These are phyloP conservation scores for Diaporthe velutina DNA, from an alignment of 2,329 filamentous ascomycete genomes.

Conservation along the genomic window DNA sequence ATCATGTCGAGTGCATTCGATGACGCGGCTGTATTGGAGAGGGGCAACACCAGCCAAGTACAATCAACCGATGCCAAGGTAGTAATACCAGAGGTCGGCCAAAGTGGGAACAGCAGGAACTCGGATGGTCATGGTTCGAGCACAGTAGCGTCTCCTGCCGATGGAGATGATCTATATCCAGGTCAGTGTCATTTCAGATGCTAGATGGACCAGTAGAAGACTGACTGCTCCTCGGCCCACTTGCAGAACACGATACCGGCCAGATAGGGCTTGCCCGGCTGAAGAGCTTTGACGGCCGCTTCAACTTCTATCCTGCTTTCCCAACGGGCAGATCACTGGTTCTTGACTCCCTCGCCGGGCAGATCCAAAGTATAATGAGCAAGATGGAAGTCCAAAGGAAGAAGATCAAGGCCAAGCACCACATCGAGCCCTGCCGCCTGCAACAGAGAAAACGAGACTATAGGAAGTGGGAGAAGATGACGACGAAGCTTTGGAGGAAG, in stretches of 20 bases:
- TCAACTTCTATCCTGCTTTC: conserved; percentile 30
- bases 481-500: neutral
- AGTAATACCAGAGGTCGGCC: neutral
- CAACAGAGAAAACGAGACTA: neutral
- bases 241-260: neutral
- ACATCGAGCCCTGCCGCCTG: neutral
- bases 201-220: neutral
- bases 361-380: neutral
- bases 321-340: neutral
- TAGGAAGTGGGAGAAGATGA: neutral
- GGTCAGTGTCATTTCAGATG: neutral
- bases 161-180: neutral
- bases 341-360: neutral
- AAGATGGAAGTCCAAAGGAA: neutral
- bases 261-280: neutral
- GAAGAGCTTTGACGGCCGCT: conserved; percentile 2
- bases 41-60: neutral
- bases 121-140: neutral
- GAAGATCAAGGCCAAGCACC: neutral
- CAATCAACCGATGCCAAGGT: neutral
- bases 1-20: conserved; percentile 14
- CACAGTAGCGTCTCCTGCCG: neutral
- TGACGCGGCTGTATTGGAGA: neutral
- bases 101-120: neutral
- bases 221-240: neutral